Evolutionary conservation across 2,329 filamentous ascomycete species (phyloP).

Genomic region (Ascochyta lentis): DNA sequence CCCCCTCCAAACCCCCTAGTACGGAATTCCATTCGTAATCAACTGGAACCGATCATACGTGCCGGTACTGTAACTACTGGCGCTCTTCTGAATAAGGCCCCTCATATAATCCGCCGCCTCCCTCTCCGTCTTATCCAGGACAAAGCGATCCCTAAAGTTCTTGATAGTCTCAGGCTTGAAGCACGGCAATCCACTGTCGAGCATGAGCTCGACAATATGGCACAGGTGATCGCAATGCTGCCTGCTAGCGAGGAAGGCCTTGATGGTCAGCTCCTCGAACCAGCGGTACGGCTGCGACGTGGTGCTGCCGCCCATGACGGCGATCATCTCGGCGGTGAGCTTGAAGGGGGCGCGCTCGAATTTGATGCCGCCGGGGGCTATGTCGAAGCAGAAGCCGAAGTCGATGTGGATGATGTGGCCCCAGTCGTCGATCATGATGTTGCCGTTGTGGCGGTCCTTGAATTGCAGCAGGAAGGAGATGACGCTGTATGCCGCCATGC

Average conservation of each 20-base stretch:
- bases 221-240: conserved; percentile 87
- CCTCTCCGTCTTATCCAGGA: conserved; percentile 86
- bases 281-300: conserved; percentile 88
- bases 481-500: conserved; percentile 97
- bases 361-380: conserved; percentile 93
- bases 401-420: conserved; percentile 99
- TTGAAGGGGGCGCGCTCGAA: conserved; percentile 99
- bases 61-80: conserved; percentile 87
- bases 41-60: conserved; percentile 98
- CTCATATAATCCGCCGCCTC: conserved; percentile 96
- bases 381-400: conserved; percentile 99
- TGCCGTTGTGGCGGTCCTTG: conserved; percentile 98
- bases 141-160: conserved; percentile 92
- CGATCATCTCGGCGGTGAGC: conserved; percentile 94
- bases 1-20: conserved; percentile 56
- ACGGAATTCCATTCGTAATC: conserved; percentile 96
- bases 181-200: conserved; percentile 93
- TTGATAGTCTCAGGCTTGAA: conserved; percentile 96
- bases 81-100: conserved; percentile 86
- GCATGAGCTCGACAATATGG: conserved; percentile 92
- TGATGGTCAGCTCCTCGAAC: conserved; percentile 96
- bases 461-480: conserved; percentile 97
- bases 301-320: conserved; percentile 90
- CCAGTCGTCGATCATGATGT: conserved; percentile 98
- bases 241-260: conserved; percentile 87